A percentile compares a stretch with the other conserved stretches of the same genome.
Conservation (phyloP, 345 rosid genomes). For the Eutrema yunnanense region DNA sequence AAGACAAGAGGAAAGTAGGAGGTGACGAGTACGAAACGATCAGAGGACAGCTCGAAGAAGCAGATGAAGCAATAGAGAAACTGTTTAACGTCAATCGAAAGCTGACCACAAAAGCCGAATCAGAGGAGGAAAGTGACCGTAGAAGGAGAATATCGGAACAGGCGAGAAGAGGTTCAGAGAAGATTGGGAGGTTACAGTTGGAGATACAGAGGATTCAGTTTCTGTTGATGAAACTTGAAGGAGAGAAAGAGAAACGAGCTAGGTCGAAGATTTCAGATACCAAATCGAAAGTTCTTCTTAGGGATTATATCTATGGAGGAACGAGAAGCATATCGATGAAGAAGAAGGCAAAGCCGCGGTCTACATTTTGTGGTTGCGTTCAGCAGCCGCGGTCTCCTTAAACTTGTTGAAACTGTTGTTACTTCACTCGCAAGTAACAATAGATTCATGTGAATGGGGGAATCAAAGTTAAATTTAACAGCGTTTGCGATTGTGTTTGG, state of each 20-base stretch:
- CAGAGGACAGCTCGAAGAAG: constrained; percentile 82
- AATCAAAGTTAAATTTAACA: neutral
- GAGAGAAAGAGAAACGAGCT: constrained; percentile 48
- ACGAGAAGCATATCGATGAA: constrained; percentile 36
- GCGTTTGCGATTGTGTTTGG: constrained; percentile 14
- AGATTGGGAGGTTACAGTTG: constrained; percentile 72
- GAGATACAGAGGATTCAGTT: constrained; percentile 90
- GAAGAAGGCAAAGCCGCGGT: constrained; percentile 31
- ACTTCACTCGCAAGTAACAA: constrained; percentile 10
- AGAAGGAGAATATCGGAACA: constrained; percentile 57
- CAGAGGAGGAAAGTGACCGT: constrained; percentile 33
- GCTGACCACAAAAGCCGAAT: constrained; percentile 46
- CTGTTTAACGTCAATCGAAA: constrained; percentile 58
- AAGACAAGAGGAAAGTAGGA: constrained; percentile 40
- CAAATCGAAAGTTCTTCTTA: constrained; percentile 53
- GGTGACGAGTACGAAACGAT: constrained; percentile 56
- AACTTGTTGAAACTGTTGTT: neutral
- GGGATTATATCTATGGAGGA: constrained; percentile 79
- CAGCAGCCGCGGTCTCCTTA: constrained; percentile 44
- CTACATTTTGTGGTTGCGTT: constrained; percentile 62
- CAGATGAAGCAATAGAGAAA: constrained; percentile 53
- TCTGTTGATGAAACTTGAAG: constrained; percentile 62
- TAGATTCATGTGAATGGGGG: neutral
- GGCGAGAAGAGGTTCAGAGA: constrained; percentile 76
- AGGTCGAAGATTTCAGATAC: constrained; percentile 39